These are phyloP conservation scores for Kwoniella sp. DNA, from an alignment of 768 basidiomycete genomes.

Conservation along the genomic window DNA sequence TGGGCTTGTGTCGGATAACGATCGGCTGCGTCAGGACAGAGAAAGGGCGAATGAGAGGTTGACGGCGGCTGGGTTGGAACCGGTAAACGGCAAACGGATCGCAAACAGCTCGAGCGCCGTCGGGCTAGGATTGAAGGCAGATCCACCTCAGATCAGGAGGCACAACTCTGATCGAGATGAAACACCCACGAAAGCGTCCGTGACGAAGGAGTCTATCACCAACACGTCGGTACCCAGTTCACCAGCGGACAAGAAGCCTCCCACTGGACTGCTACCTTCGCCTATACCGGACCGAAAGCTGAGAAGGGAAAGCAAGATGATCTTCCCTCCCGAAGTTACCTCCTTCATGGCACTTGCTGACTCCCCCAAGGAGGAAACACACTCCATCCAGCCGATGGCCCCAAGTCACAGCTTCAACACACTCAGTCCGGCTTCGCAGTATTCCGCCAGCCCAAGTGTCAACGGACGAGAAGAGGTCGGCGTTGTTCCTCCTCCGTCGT, in stretches of 20 bases:
- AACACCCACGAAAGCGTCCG: conserved; percentile 12
- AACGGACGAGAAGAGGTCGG: conserved; percentile 14
- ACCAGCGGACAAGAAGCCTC: conserved; percentile 18
- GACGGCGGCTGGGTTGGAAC: conserved; percentile 32
- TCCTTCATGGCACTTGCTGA: conserved; percentile 43
- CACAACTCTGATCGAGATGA: conserved; percentile 50
- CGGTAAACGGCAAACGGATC: conserved; percentile 26
- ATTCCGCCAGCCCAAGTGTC: conserved; percentile 34
- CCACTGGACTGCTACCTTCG: conserved; percentile 36
- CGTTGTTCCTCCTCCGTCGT: conserved; percentile 21
- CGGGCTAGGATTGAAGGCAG: conserved; percentile 36
- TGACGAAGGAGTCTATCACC: conserved; percentile 1
- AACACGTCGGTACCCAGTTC: conserved; percentile 20
- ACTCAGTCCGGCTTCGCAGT: conserved; percentile 40
- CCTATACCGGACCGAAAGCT: conserved; percentile 37
- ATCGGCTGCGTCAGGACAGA: conserved; percentile 78
- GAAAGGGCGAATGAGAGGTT: conserved; percentile 61
- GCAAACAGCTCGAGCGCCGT: conserved; percentile 36
- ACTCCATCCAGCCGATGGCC: conserved; percentile 14
- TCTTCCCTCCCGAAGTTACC: conserved; percentile 43
- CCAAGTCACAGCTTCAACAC: conserved; percentile 23
- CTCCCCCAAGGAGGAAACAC: conserved; percentile 24
- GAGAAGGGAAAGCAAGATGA: conserved; percentile 41
- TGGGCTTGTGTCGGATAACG: conserved; percentile 79
- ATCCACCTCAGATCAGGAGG: conserved; percentile 32